Evolutionary conservation across 495 filamentous ascomycete species (phyloP), one percentile per base, ranked within the genome.

Genomic region (Neurospora sp.): DNA sequence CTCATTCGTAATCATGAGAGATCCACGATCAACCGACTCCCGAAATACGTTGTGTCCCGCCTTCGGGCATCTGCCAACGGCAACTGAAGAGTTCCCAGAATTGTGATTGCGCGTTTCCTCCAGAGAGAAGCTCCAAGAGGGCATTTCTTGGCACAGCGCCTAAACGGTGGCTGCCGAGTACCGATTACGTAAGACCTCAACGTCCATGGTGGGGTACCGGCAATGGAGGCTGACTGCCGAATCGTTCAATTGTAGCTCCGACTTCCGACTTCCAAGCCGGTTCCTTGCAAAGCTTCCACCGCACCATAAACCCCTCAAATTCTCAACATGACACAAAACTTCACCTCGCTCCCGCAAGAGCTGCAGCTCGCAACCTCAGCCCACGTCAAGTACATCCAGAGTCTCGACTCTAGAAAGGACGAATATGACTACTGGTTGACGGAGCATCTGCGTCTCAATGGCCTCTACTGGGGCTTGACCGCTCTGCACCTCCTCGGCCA

Each of bases 351-450:
- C 71, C 89, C 86, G 41, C 84, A 89, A 11, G 88, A 91, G 75
- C 83, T 94, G 40, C 82, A 85, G 69, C 86, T 93, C 77, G 89
- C 85, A 70, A 84, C 89, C 61, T 86, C 91, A 44, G 91, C 92
- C 73, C 96, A 99, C 82, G 93, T 98, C 76, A 86, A 90, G 76
- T 99, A 98, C 79, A 97, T 99, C 74, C 91, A 97, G 82, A 93
- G 91, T 76, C 86, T 99, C 73, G 94, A 99, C 80, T 94, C 90
- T 70, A 92, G 91, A 74, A 93, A 91, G 83, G 94, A 98, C 83
- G 93, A 97, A 79, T 89, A 97, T 73, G 94, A 98, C 80, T 98
- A 98, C 83, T 97, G 94, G 90, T 87, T 98, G 75, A 98, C 96
- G 7, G 94, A 98, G 81, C 96, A 99, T 78, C 89, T 99, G 70